Evolutionary conservation across 768 basidiomycete species (phyloP).

Genomic region (Suillus occidentalis): DNA sequence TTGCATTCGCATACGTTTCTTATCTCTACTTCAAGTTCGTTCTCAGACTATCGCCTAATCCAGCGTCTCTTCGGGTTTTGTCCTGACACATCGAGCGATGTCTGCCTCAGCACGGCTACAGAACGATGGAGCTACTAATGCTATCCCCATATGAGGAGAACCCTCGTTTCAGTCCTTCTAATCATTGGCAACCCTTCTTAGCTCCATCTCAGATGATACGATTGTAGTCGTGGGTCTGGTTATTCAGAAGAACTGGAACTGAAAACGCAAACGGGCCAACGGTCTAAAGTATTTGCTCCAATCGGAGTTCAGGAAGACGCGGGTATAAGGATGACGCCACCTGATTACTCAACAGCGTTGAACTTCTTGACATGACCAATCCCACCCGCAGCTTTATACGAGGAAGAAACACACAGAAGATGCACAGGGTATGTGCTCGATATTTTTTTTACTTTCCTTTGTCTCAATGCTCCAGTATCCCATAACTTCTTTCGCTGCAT

Average conservation of each 20-base stretch:
- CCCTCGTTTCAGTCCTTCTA: constrained; percentile 73
- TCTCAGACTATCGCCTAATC: neutral
- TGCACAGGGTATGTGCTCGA: constrained; percentile 36
- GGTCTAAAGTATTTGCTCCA: constrained; percentile 20
- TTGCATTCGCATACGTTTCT: neutral
- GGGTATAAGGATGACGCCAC: constrained; percentile 40
- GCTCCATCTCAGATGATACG: constrained; percentile 50
- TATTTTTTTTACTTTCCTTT: neutral
- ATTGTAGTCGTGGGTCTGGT: constrained; percentile 73
- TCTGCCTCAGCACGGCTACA: too few relatives aligned
- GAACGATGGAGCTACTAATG: neutral
- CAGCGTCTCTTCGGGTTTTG: neutral
- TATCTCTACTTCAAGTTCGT: neutral
- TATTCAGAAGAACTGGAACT: constrained; percentile 41
- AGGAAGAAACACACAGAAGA: constrained; percentile 47
- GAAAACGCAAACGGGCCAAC: constrained; percentile 54
- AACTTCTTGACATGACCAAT: constrained; percentile 65
- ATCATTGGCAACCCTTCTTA: constrained; percentile 43
- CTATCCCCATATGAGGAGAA: constrained; percentile 47
- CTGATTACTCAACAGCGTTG: constrained; percentile 67
- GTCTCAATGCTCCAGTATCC: neutral
- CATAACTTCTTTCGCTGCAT: neutral
- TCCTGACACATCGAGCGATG: neutral
- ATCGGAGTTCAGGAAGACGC: constrained; percentile 19
- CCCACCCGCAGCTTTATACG: constrained; percentile 31